Conservation (phyloP, 768 basidiomycete species). For the Pleurotus cornucopiae region DNA sequence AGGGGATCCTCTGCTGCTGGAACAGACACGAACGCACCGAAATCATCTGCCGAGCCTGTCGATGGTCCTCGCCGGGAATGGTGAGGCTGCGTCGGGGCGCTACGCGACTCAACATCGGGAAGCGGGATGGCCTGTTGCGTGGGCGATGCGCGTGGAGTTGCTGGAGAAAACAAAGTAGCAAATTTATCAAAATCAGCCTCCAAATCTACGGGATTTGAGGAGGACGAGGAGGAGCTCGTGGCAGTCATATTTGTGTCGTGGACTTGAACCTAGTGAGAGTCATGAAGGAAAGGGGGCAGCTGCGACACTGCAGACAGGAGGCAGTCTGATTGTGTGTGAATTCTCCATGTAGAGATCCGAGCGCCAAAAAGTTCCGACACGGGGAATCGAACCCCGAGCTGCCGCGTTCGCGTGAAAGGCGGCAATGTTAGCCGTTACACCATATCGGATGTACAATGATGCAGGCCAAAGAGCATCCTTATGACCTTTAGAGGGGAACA, state of each 20-base stretch:
- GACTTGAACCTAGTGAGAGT: neutral
- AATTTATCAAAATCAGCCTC: constrained; percentile 29
- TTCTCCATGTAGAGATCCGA: neutral
- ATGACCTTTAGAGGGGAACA: too few relatives aligned
- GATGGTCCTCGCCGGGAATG: constrained; percentile 1
- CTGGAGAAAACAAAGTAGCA: constrained; percentile 32
- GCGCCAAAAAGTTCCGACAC: constrained; percentile 36
- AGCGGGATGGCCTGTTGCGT: constrained; percentile 2
- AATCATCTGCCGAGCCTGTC: constrained; percentile 31
- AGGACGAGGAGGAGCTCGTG: neutral
- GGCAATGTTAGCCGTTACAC: constrained; percentile 64
- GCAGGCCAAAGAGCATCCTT: too few relatives aligned
- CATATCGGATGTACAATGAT: constrained; percentile 30
- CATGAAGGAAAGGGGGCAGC: too few relatives aligned
- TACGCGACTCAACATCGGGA: neutral
- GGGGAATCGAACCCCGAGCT: constrained; percentile 59
- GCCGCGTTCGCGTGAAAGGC: constrained; percentile 49
- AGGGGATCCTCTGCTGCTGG: constrained; percentile 46
- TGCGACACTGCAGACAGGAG: neutral
- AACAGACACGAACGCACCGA: constrained; percentile 56
- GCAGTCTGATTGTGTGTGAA: neutral
- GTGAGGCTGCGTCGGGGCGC: neutral
- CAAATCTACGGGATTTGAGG: neutral
- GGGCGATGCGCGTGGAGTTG: constrained; percentile 27
- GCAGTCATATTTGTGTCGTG: neutral